Percentiles rank a stretch among this genome's conserved stretches.
phyloP scores from a whole-genome alignment of 495 filamentous ascomycete genomes.

The Hypoxylon fuscum region DNA sequence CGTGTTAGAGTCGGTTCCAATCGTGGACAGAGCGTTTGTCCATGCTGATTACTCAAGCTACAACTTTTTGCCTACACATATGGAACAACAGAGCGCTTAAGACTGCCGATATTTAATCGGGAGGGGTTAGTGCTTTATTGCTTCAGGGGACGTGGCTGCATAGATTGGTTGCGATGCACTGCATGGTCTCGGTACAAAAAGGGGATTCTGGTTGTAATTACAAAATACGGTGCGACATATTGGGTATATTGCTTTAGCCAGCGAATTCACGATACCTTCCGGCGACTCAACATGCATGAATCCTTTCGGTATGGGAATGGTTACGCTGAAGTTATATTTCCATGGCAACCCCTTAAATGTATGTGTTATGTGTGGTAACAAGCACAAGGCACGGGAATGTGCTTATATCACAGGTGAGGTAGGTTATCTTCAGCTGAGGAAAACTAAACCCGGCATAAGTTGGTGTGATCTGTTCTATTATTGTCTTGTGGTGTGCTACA shows the following conservation, averaged over 20 bases:
- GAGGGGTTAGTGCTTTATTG: not conserved
- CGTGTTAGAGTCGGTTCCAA: slow-evolving; percentile 86
- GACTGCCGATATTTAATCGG: not conserved
- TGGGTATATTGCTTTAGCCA: not conserved
- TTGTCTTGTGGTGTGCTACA: slow-evolving; percentile 30
- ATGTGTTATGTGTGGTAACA: too few relatives aligned
- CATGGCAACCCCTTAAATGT: too few relatives aligned
- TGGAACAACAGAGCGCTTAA: slow-evolving; percentile 71
- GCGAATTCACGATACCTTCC: slow-evolving; percentile 1
- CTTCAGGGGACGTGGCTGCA: not conserved
- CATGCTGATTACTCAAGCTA: slow-evolving; percentile 84
- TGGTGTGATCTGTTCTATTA: slow-evolving; percentile 2
- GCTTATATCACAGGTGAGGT: too few relatives aligned
- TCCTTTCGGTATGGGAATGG: too few relatives aligned
- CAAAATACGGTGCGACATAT: slow-evolving; percentile 14
- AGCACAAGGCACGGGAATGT: too few relatives aligned
- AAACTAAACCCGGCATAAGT: not conserved
- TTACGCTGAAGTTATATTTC: too few relatives aligned
- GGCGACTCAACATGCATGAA: not conserved
- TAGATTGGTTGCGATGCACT: not conserved
- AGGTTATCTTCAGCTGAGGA: too few relatives aligned
- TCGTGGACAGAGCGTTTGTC: slow-evolving; percentile 71
- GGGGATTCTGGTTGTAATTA: slow-evolving; percentile 23
- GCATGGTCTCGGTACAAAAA: slow-evolving; percentile 10
- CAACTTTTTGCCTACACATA: slow-evolving; percentile 81